Evolutionary conservation across 108 stramenopile genomes (phyloP), one percentile per base, ranked within the genome.

Genomic region (Skeletonema potamos): DNA sequence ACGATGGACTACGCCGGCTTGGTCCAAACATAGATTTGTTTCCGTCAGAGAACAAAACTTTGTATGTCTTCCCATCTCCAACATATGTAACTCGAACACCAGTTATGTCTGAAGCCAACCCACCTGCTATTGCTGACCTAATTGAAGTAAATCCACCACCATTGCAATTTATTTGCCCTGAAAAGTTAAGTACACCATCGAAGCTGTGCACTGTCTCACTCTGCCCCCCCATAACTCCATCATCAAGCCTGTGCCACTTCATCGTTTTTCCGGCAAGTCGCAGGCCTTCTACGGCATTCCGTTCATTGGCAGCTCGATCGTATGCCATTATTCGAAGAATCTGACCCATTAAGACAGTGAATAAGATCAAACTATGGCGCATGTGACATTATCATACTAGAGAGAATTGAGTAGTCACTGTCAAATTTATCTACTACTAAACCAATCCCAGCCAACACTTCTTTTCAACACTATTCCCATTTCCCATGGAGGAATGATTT

Each of bases 181-280:
- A 58, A 63, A 89, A 89, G 64, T 88, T 76, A 20, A 91, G 62
- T 7, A 60, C 34, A 7, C 59, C 81, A 9, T 69, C 64, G 10
- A 36, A 20, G 54, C 56, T 44, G 57, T 85, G 87, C 7, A 69
- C 7, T 4, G 87, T 87, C 24, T 76, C 60, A 18, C 80, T 82
- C 56, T 76, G 75, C 6, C 90, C 90, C n/a, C 90, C 90, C 90
- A 91, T 91, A 6, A 91, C 87, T 6, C 87, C 87, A 75, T 91
- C 90, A 65, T 91, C 87, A 24, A 91, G 77, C 9, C 84, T 58
- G 71, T 82, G 77, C 87, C 87, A 91, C 18, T 63, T 62, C 10
- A 91, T 55, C 2, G 61, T 6, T n/a, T 61, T 43, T 18, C 70
- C 85, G 3, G 61, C 27, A 5, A 91, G 56, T 37, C 67, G 59